Evolutionary conservation across 805 yeast genomes (phyloP).

Genomic region (Zygoascus ofunaensis): DNA sequence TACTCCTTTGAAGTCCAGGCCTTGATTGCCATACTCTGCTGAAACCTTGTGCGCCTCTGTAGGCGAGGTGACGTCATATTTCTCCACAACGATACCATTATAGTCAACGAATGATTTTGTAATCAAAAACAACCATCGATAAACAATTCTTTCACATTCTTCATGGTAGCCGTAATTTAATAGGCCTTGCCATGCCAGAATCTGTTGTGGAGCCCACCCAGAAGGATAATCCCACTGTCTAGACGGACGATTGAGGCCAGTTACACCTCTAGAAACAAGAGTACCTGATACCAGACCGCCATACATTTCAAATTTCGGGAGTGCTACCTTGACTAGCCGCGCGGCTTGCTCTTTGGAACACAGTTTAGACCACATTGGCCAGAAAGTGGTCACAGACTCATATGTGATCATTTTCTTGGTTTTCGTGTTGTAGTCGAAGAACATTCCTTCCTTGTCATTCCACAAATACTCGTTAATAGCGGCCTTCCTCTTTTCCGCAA

Average conservation of each 20-base stretch:
- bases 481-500: conserved; percentile 46
- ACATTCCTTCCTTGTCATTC: conserved; percentile 72
- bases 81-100: conserved; percentile 92
- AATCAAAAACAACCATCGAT: conserved; percentile 85
- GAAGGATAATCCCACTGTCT: conserved; percentile 98
- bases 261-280: conserved; percentile 57
- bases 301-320: conserved; percentile 65
- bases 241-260: conserved; percentile 64
- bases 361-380: conserved; percentile 83
- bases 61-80: conserved; percentile 78
- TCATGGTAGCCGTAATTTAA: conserved; percentile 57
- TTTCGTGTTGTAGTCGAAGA: conserved; percentile 73
- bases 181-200: conserved; percentile 85
- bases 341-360: conserved; percentile 64
- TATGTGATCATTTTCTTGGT: conserved; percentile 47
- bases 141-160: conserved; percentile 61
- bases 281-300: conserved; percentile 92
- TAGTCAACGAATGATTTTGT: conserved; percentile 84
- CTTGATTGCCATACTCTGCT: conserved; percentile 97
- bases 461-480: conserved; percentile 64
- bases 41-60: conserved; percentile 84
- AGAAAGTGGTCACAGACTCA: conserved; percentile 82
- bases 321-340: conserved; percentile 44
- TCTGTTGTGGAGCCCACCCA: conserved; percentile 99
- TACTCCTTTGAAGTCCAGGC: conserved; percentile 83